Evolutionary conservation across 75 land plant genomes (phyloP).

Genomic region (Selaginella moellendorffii): DNA sequence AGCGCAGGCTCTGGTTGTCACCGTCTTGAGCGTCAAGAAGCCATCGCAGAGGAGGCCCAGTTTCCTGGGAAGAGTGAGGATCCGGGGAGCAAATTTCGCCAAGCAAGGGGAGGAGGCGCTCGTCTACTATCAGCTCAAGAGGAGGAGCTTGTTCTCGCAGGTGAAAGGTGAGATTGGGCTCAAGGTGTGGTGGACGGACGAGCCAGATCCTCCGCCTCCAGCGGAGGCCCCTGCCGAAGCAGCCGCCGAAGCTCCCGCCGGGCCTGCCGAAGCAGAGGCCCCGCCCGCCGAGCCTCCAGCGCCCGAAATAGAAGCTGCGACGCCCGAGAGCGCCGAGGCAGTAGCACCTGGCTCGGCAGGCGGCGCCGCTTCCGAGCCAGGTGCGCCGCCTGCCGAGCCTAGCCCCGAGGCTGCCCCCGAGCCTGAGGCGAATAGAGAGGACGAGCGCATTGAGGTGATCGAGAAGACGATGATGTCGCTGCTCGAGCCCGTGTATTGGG

Average conservation of each 20-base stretch:
- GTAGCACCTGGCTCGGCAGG: background rate
- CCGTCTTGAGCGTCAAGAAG: constrained; percentile 1
- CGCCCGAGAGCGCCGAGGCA: background rate
- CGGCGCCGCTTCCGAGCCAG: background rate
- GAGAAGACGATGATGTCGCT: background rate
- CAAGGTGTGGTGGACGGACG: constrained; percentile 5
- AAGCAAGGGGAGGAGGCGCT: background rate
- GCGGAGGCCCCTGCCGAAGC: background rate
- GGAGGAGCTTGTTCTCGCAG: constrained; percentile 2
- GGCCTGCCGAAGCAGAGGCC: background rate
- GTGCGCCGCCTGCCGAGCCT: background rate
- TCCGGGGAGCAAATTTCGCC: background rate
- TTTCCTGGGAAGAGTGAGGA: constrained; percentile 3
- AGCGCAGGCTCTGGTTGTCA: background rate
- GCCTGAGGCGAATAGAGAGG: background rate
- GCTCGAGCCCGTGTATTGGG: constrained; percentile 4
- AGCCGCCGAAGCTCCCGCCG: background rate
- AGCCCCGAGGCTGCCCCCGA: background rate
- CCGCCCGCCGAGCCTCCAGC: background rate
- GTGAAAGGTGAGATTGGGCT: constrained; percentile 8
- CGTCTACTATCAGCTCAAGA: background rate
- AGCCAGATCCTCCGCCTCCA: constrained; percentile 8
- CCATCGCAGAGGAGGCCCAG: background rate
- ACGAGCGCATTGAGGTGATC: background rate
- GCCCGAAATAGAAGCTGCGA: background rate